Percentiles rank a stretch among this genome's conserved stretches.
Conservation (phyloP, 306 rosid species). For the Vachellia collinsii region DNA sequence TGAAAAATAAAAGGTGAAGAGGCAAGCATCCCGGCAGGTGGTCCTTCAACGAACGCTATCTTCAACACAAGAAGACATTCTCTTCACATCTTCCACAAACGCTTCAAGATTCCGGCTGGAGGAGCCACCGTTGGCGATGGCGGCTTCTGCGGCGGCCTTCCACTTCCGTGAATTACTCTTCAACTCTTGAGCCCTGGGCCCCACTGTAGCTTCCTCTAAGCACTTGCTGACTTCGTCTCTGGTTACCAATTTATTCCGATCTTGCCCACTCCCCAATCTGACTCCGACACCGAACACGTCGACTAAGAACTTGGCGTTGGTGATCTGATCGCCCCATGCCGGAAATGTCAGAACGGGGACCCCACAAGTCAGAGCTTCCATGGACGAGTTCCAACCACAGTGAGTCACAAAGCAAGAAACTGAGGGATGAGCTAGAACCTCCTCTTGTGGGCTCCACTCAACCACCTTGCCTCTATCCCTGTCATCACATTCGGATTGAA, state of each 20-base stretch:
- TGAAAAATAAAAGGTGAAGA: too few species aligned
- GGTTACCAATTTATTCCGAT: slow-evolving; percentile 37
- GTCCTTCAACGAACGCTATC: too few species aligned
- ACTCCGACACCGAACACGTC: slow-evolving; percentile 61
- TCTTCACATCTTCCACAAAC: slow-evolving; percentile 46
- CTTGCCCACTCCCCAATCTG: slow-evolving; percentile 42
- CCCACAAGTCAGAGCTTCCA: slow-evolving; percentile 61
- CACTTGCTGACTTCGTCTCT: slow-evolving; percentile 59
- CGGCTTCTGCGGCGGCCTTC: slow-evolving; percentile 58
- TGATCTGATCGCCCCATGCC: slow-evolving; percentile 83
- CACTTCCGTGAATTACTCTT: slow-evolving; percentile 46
- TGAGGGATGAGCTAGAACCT: slow-evolving; percentile 62
- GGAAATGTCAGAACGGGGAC: slow-evolving; percentile 74
- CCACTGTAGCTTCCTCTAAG: slow-evolving; percentile 51
- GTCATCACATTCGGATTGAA: not conserved
- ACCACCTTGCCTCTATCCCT: slow-evolving; percentile 58
- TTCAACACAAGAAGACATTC: not conserved
- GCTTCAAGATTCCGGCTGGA: slow-evolving; percentile 50
- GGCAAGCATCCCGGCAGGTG: too few species aligned
- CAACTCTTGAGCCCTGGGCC: slow-evolving; percentile 59
- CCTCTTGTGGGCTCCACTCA: slow-evolving; percentile 71
- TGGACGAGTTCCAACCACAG: slow-evolving; percentile 80
- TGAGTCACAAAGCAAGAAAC: slow-evolving; percentile 68
- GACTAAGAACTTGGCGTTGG: slow-evolving; percentile 66
- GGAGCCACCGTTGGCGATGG: slow-evolving; percentile 61